A percentile compares a stretch with the other conserved stretches of the same genome.
These are phyloP conservation scores for Malus orientalis DNA, from an alignment of 306 rosid species.

Conservation along the genomic window DNA sequence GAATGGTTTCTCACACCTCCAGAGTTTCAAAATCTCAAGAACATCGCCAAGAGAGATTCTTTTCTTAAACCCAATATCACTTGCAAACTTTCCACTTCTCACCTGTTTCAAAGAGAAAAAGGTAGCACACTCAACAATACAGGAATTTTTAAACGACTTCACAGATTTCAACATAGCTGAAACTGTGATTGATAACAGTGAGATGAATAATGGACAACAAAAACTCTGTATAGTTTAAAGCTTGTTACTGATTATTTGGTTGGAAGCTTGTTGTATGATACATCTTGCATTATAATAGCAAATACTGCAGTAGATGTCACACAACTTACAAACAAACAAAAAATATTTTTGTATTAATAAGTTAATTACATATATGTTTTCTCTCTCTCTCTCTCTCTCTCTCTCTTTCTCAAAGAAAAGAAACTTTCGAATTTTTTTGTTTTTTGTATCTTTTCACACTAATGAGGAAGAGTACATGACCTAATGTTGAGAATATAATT, in stretches of 20 bases:
- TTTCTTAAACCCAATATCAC: conserved; percentile 73
- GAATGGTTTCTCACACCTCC: conserved; percentile 53
- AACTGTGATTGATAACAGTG: neutral
- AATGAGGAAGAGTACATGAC: neutral
- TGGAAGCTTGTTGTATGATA: too few relatives aligned
- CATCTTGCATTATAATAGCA: too few relatives aligned
- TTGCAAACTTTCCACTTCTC: conserved; percentile 49
- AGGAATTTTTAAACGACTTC: neutral
- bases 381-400: too few relatives aligned
- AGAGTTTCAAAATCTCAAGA: conserved; percentile 47
- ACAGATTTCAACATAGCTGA: neutral
- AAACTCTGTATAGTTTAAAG: neutral
- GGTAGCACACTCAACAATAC: neutral
- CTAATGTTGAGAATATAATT: too few relatives aligned
- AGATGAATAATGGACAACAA: neutral
- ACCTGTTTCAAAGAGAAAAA: conserved; percentile 49
- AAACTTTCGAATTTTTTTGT: too few relatives aligned
- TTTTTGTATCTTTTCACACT: too few relatives aligned
- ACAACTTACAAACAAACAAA: too few relatives aligned
- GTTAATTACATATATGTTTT: too few relatives aligned
- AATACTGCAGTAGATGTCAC: too few relatives aligned
- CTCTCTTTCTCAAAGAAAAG: too few relatives aligned
- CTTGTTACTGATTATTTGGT: neutral
- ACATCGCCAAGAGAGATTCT: conserved; percentile 58
- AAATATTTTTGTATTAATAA: too few relatives aligned